Percentiles rank a stretch among this genome's conserved stretches.
Evolutionary conservation across 495 filamentous ascomycete species (phyloP).

Genomic region (Annulohypoxylon moriforme): DNA sequence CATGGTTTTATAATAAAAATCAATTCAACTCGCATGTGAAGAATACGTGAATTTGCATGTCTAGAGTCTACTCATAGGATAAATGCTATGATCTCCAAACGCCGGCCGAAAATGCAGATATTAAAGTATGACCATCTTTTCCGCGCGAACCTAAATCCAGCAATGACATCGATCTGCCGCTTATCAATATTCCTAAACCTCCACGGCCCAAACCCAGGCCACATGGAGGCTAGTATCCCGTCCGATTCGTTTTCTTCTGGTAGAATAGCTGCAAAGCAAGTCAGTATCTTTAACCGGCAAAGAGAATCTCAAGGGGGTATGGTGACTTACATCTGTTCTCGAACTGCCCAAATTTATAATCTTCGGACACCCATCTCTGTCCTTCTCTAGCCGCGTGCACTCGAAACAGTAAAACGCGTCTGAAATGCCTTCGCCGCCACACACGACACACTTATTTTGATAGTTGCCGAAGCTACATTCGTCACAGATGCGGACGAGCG

Average conservation of each 20-base stretch:
- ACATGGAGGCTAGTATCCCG: slow-evolving; percentile 54
- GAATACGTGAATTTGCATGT: slow-evolving; percentile 13
- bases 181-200: slow-evolving; percentile 10
- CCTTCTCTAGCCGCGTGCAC: slow-evolving; percentile 96
- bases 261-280: slow-evolving; percentile 56
- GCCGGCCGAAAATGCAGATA: slow-evolving; percentile 41
- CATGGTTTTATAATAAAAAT: slow-evolving; percentile 24
- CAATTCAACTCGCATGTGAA: slow-evolving; percentile 14
- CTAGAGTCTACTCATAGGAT: slow-evolving; percentile 21
- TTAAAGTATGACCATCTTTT: slow-evolving; percentile 20
- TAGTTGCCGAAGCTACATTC: slow-evolving; percentile 99
- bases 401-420: slow-evolving; percentile 99
- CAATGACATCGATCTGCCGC: slow-evolving; percentile 6
- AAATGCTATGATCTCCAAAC: slow-evolving; percentile 38
- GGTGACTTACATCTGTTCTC: slow-evolving; percentile 84
- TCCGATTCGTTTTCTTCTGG: slow-evolving; percentile 66
- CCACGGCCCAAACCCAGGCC: slow-evolving; percentile 56
- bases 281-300: slow-evolving; percentile 40
- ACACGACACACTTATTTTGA: slow-evolving; percentile 99
- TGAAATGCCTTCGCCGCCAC: slow-evolving; percentile 97
- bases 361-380: slow-evolving; percentile 97
- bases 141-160: neutral
- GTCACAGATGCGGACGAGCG: slow-evolving; percentile 97
- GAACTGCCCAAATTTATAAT: slow-evolving; percentile 98
- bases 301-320: neutral